phyloP scores from a whole-genome alignment of 1,284 basidiomycete genomes.

The Wolfiporia cocos region DNA sequence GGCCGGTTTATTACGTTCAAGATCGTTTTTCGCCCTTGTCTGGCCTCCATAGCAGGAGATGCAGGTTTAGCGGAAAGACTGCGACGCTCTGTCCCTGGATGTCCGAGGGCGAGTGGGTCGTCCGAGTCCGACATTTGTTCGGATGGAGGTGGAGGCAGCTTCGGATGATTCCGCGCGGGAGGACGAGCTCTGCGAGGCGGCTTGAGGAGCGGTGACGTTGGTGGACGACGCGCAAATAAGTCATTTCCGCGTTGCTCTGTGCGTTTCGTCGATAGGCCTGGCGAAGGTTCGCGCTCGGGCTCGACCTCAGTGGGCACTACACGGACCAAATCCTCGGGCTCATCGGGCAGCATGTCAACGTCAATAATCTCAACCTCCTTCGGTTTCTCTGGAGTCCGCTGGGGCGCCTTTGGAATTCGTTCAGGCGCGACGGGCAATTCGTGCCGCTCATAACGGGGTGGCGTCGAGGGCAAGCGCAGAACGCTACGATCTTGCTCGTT shows the following conservation, averaged over 20 bases:
- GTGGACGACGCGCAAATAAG: slow-evolving; percentile 50
- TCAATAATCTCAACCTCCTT: slow-evolving; percentile 18
- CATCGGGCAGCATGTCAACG: slow-evolving; percentile 14
- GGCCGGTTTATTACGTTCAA: no score
- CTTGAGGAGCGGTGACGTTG: slow-evolving; percentile 55
- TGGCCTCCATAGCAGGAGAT: no score
- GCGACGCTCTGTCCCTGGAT: no score
- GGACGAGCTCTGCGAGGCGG: slow-evolving; percentile 52
- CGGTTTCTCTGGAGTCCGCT: not conserved
- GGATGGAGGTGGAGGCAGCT: not conserved
- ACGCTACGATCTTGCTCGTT: slow-evolving; percentile 29
- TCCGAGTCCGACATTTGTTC: no score
- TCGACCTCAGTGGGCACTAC: no score
- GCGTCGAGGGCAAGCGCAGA: no score
- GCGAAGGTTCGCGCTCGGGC: slow-evolving; percentile 3
- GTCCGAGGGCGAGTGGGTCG: no score
- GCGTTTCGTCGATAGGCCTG: slow-evolving; percentile 6
- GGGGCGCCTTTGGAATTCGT: not conserved
- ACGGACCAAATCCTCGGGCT: no score
- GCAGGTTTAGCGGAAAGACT: no score
- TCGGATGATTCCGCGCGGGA: slow-evolving; percentile 33
- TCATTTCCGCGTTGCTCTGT: no score
- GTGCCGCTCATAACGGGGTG: slow-evolving; percentile 2
- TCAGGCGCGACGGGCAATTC: not conserved
- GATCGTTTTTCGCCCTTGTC: no score